phyloP scores from a whole-genome alignment of 495 filamentous ascomycete species.

The Lepidopterella palustris region DNA sequence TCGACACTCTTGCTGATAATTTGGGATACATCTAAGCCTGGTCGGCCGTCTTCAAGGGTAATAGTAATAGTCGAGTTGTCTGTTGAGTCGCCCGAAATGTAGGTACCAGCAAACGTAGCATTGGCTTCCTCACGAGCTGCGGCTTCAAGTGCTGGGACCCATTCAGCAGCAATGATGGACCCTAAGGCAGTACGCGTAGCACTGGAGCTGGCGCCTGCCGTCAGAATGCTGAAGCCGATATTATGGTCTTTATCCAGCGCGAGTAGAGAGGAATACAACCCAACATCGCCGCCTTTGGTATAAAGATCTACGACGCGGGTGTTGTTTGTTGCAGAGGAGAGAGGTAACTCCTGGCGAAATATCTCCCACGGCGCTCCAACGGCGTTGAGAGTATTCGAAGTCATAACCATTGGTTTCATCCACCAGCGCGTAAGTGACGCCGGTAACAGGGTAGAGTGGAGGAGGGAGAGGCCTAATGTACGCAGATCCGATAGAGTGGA shows the following conservation, averaged over 20 bases:
- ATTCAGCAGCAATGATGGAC: constrained; percentile 34
- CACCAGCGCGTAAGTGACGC: constrained; percentile 46
- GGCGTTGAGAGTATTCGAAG: constrained; percentile 41
- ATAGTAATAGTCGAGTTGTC: constrained; percentile 44
- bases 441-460: constrained; percentile 44
- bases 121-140: constrained; percentile 41
- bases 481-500: constrained; percentile 48
- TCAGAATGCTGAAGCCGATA: constrained; percentile 47
- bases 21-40: constrained; percentile 38
- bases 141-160: constrained; percentile 44
- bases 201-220: constrained; percentile 33
- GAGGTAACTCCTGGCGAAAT: constrained; percentile 29
- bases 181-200: constrained; percentile 27
- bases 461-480: constrained; percentile 49
- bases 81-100: constrained; percentile 22
- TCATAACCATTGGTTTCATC: constrained; percentile 50
- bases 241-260: constrained; percentile 48
- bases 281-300: constrained; percentile 49
- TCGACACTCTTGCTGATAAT: constrained; percentile 42
- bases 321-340: constrained; percentile 3
- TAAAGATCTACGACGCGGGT: constrained; percentile 44
- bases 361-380: constrained; percentile 58
- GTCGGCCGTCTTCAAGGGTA: constrained; percentile 41
- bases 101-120: constrained; percentile 38
- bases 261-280: constrained; percentile 42